Evolutionary conservation across 495 filamentous ascomycete genomes (phyloP).

Genomic region (Penicillium pancosmium): DNA sequence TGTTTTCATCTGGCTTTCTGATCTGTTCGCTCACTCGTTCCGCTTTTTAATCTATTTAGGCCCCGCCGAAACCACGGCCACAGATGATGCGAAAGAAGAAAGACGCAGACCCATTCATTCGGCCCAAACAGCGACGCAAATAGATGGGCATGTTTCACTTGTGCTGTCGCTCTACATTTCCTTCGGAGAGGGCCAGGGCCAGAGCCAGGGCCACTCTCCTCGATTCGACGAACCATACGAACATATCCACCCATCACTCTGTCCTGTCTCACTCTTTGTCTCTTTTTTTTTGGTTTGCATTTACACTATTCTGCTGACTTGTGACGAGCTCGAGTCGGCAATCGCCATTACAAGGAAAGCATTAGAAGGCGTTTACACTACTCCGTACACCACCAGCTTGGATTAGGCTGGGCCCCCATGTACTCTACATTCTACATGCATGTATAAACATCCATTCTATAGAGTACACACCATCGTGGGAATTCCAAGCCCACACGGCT

Average conservation of each 20-base stretch:
- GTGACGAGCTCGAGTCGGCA: conserved; percentile 15
- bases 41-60: conserved; percentile 11
- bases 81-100: conserved; percentile 49
- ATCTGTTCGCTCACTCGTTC: conserved; percentile 17
- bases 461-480: no score
- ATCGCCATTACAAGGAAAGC: conserved; percentile 7
- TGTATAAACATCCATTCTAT: background rate
- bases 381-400: background rate
- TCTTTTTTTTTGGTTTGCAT: conserved; percentile 4
- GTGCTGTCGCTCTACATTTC: background rate
- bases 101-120: conserved; percentile 54
- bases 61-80: conserved; percentile 29
- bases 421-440: conserved; percentile 1
- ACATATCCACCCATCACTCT: background rate
- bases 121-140: conserved; percentile 47
- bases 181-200: background rate
- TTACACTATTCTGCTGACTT: conserved; percentile 4
- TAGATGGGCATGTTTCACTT: conserved; percentile 12
- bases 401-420: conserved; percentile 8
- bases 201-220: no score
- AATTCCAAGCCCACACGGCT: background rate
- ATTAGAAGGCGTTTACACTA: conserved; percentile 18
- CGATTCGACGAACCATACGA: background rate
- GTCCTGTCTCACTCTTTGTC: background rate
- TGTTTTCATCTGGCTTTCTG: background rate